Evolutionary conservation across 352 stramenopile genomes (phyloP).

Genomic region (Globisporangium echinulatum): DNA sequence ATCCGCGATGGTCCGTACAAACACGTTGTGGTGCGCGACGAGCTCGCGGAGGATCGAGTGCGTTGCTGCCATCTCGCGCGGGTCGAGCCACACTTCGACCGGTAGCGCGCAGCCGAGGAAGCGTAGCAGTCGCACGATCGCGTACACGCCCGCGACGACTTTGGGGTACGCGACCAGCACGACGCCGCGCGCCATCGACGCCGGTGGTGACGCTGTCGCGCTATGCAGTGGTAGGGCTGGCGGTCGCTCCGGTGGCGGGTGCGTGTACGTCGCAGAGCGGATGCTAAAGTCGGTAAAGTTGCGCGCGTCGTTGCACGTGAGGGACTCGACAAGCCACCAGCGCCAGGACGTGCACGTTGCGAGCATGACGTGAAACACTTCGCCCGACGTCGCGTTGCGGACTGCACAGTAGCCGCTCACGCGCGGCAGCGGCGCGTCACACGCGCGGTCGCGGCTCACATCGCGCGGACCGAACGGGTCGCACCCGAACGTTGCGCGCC

Average conservation of each 20-base stretch:
- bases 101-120: slow-evolving; percentile 35
- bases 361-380: slow-evolving; percentile 54
- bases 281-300: slow-evolving; percentile 70
- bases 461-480: slow-evolving; percentile 54
- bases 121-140: slow-evolving; percentile 55
- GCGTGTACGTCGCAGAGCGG: slow-evolving; percentile 30
- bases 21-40: slow-evolving; percentile 40
- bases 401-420: slow-evolving; percentile 68
- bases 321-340: slow-evolving; percentile 37
- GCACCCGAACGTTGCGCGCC: slow-evolving; percentile 56
- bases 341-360: slow-evolving; percentile 68
- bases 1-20: slow-evolving; percentile 53
- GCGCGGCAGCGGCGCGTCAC: slow-evolving; percentile 35
- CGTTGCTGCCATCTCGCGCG: slow-evolving; percentile 39
- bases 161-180: slow-evolving; percentile 70
- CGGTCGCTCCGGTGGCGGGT: slow-evolving; percentile 16
- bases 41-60: slow-evolving; percentile 62
- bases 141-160: slow-evolving; percentile 59
- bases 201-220: background rate
- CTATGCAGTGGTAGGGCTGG: background rate
- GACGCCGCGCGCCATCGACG: slow-evolving; percentile 33
- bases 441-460: slow-evolving; percentile 27
- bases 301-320: slow-evolving; percentile 57
- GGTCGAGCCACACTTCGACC: slow-evolving; percentile 51
- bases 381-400: slow-evolving; percentile 52